Evolutionary conservation across 805 yeast species (phyloP).

Genomic region (Isabelozyma pseudorhagii): DNA sequence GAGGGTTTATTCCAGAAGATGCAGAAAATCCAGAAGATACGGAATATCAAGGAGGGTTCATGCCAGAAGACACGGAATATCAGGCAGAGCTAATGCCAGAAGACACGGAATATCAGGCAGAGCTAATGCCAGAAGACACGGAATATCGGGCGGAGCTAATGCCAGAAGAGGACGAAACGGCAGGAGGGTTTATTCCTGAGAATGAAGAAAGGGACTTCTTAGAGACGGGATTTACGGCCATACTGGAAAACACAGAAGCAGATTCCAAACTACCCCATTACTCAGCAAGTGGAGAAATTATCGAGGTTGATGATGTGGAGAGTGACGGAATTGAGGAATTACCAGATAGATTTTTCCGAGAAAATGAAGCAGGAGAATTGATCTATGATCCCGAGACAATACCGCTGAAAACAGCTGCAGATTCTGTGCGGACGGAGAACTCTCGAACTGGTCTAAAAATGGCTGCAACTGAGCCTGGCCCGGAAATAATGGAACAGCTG

Average conservation of each 20-base stretch:
- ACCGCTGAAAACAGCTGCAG: not conserved
- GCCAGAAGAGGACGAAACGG: conserved; percentile 3
- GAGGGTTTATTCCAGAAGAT: conserved; percentile 3
- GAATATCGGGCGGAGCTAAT: conserved; percentile 12
- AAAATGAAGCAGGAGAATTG: conserved; percentile 16
- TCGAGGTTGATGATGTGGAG: not conserved
- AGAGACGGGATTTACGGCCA: not conserved
- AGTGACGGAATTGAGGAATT: conserved; percentile 6
- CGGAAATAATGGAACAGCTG: no score
- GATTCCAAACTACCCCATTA: no score
- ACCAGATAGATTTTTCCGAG: conserved; percentile 16
- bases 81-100: conserved; percentile 12
- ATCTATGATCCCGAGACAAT: conserved; percentile 13
- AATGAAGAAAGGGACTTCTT: conserved; percentile 1
- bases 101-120: conserved; percentile 8
- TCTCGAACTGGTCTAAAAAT: no score
- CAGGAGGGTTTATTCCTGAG: not conserved
- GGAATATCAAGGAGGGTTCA: conserved; percentile 3
- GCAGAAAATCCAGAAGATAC: conserved; percentile 3
- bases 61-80: conserved; percentile 3
- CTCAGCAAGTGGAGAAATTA: no score
- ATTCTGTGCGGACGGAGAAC: no score
- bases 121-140: conserved; percentile 8
- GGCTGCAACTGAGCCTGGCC: no score
- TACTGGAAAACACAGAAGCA: not conserved